Evolutionary conservation across 306 rosid genomes (phyloP).

Genomic region (Boehmeria nivea): DNA sequence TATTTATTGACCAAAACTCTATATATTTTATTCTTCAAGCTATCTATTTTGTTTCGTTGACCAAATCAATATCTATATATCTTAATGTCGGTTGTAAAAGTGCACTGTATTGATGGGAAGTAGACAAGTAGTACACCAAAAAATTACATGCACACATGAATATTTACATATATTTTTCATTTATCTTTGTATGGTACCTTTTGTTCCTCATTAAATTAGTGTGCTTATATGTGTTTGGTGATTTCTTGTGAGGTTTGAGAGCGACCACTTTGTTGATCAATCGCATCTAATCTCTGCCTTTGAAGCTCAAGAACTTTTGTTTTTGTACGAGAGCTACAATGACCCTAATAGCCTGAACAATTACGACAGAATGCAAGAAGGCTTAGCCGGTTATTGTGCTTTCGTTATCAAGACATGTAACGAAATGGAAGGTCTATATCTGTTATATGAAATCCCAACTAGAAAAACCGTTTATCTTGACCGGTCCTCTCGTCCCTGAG

Average conservation of each 20-base stretch:
- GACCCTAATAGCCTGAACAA: slow-evolving; percentile 25
- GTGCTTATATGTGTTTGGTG: too few relatives aligned
- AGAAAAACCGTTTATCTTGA: slow-evolving; percentile 18
- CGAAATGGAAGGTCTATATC: slow-evolving; percentile 36
- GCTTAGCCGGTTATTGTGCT: slow-evolving; percentile 24
- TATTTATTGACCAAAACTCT: too few relatives aligned
- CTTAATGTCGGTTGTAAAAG: too few relatives aligned
- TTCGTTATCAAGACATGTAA: slow-evolving; percentile 26
- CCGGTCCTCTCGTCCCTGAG: slow-evolving; percentile 47
- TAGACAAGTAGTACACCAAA: too few relatives aligned
- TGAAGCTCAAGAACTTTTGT: slow-evolving; percentile 35
- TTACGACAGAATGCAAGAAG: slow-evolving; percentile 26
- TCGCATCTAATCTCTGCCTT: slow-evolving; percentile 21
- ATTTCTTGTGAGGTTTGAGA: background rate
- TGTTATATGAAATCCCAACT: slow-evolving; percentile 30
- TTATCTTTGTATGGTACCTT: too few relatives aligned
- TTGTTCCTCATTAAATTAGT: too few relatives aligned
- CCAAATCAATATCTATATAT: too few relatives aligned
- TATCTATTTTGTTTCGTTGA: too few relatives aligned
- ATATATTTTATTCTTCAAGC: too few relatives aligned
- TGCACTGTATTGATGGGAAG: too few relatives aligned
- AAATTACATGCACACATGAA: too few relatives aligned
- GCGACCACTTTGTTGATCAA: background rate
- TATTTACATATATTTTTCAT: too few relatives aligned
- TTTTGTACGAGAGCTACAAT: slow-evolving; percentile 17